phyloP scores from a whole-genome alignment of 495 filamentous ascomycete genomes.

The Corynascus novoguineensis region DNA sequence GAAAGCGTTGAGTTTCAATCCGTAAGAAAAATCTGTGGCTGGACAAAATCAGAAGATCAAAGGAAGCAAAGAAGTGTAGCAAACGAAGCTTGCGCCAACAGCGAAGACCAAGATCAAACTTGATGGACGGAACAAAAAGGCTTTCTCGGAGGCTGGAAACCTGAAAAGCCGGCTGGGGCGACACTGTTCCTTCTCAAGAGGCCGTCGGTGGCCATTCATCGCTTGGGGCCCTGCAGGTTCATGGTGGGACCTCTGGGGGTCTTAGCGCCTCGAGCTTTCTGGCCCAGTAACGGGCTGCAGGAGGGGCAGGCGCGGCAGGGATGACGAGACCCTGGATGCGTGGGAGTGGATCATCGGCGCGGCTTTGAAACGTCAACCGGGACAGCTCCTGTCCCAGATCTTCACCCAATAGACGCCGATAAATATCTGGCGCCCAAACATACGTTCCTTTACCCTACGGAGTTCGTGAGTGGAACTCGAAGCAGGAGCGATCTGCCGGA shows the following conservation, averaged over 20 bases:
- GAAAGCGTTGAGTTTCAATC: neutral
- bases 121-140: neutral
- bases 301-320: too few relatives aligned
- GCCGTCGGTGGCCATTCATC: too few relatives aligned
- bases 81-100: neutral
- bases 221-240: too few relatives aligned
- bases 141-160: neutral
- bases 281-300: constrained; percentile 25
- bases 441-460: too few relatives aligned
- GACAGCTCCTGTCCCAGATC: neutral
- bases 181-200: neutral
- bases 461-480: too few relatives aligned
- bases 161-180: neutral
- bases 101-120: neutral
- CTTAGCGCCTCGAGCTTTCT: constrained; percentile 8
- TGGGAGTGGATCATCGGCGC: neutral
- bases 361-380: constrained; percentile 7
- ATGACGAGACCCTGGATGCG: neutral
- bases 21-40: neutral
- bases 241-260: neutral
- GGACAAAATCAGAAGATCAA: too few relatives aligned
- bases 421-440: too few relatives aligned
- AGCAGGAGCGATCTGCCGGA: too few relatives aligned
- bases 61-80: too few relatives aligned
- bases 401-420: too few relatives aligned